phyloP scores from a whole-genome alignment of 1,139 yeast genomes.

The Candida sojae region DNA sequence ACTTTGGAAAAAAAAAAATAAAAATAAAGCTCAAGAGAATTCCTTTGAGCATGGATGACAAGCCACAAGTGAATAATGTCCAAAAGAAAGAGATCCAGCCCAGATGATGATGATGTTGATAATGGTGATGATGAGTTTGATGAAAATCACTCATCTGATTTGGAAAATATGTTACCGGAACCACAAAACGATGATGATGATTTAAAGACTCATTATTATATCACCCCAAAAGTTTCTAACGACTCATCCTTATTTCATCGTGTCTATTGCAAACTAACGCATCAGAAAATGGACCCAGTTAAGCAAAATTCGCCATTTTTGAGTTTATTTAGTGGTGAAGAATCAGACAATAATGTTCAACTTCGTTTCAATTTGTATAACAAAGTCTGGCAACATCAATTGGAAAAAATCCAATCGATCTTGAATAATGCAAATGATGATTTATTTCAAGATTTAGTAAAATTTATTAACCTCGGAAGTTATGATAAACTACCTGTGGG shows the following conservation, averaged over 20 bases:
- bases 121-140: background rate
- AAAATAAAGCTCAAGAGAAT: too few relatives aligned
- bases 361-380: slow-evolving; percentile 41
- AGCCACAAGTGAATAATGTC: background rate
- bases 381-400: slow-evolving; percentile 41
- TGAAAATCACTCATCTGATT: background rate
- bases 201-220: slow-evolving; percentile 13
- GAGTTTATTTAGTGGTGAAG: slow-evolving; percentile 40
- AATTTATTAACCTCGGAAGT: slow-evolving; percentile 23
- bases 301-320: slow-evolving; percentile 30
- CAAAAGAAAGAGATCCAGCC: background rate
- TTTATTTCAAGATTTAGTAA: slow-evolving; percentile 32
- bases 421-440: slow-evolving; percentile 40
- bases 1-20: too few relatives aligned
- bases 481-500: slow-evolving; percentile 38
- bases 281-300: slow-evolving; percentile 7
- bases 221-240: slow-evolving; percentile 10
- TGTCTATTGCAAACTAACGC: slow-evolving; percentile 6
- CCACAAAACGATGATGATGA: slow-evolving; percentile 2
- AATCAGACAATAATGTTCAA: slow-evolving; percentile 32
- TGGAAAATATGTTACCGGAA: background rate
- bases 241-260: slow-evolving; percentile 2
- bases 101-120: background rate
- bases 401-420: slow-evolving; percentile 35
- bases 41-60: too few relatives aligned